Evolutionary conservation across 257 asterid species (phyloP).

Genomic region (Solanum pinnatisectum): DNA sequence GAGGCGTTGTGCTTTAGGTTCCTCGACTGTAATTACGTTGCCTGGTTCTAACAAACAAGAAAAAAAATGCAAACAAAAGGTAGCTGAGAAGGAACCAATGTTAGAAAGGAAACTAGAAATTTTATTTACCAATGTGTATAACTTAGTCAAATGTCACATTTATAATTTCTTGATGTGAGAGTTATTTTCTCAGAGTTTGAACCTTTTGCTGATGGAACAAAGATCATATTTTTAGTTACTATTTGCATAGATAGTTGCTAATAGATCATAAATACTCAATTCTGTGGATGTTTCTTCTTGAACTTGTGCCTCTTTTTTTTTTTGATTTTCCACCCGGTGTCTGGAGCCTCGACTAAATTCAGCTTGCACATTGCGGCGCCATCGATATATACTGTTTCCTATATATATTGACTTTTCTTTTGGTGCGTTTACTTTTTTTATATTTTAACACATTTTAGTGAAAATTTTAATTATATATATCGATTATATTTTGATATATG

Average conservation of each 20-base stretch:
- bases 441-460: neutral
- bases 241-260: neutral
- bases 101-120: neutral
- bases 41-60: neutral
- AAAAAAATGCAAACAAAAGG: neutral
- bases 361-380: fast-evolving
- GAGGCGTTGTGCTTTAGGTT: neutral
- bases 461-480: neutral
- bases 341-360: neutral
- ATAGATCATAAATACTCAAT: neutral
- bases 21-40: neutral
- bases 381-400: too few relatives aligned
- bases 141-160: neutral
- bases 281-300: neutral
- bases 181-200: neutral
- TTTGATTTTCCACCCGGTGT: neutral
- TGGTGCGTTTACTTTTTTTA: neutral
- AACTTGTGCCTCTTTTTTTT: neutral
- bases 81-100: neutral
- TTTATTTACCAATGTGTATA: neutral
- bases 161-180: neutral
- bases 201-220: neutral
- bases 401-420: too few relatives aligned
- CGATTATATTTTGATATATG: neutral
- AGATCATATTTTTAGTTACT: neutral